Evolutionary conservation across 2,329 filamentous ascomycete genomes (phyloP), one percentile per base, ranked within the genome.

Genomic region (Colletotrichum euphorbiae): DNA sequence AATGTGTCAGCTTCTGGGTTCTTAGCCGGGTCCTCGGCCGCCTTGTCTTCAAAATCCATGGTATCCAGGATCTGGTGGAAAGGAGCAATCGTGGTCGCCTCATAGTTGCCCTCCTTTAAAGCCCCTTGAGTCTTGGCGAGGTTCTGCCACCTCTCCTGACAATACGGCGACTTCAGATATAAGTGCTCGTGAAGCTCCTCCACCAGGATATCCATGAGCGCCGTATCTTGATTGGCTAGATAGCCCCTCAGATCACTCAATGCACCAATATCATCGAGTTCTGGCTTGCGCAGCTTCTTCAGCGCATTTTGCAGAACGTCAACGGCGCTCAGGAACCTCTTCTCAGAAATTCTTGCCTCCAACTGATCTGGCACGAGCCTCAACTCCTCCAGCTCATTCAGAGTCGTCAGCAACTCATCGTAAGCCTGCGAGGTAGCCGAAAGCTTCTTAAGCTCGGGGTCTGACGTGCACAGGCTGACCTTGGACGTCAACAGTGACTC

Each of bases 1-100:
- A 99, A 98, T 0, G 94, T 98, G 77, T 99, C 94, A 3, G 93
- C 91, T 79, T 99, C 96, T 0, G 95, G 95, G 75, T 98, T 99
- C 76, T 93, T 93, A 61, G 92, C 92, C 1, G 94, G 90, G 77
- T 99, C 96, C 76, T 99, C 96, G 3, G 90, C 86, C 78, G 97
- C 84, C 0, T 84, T 77, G 46, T 83, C 84, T 42, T 89, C 85
- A 55, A 88, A 80, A 70, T 91, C 89, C 69, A 91, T 84, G 17
- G 81, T 75, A 64, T 91, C 89, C 8, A 92, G 77, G 24, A 91
- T 82, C 19, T 81, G 75, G 65, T 89, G 87, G 61, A 92, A 90
- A 0, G 89, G 86, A 2, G 80, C 76, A 36, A 86, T 78, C 9
- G 80, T 74, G 11, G 78, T 80, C 13, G 81, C 77, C 13, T 85